These are phyloP conservation scores for Pyrus hybrid DNA, from an alignment of 331 rosid genomes.

Conservation along the genomic window DNA sequence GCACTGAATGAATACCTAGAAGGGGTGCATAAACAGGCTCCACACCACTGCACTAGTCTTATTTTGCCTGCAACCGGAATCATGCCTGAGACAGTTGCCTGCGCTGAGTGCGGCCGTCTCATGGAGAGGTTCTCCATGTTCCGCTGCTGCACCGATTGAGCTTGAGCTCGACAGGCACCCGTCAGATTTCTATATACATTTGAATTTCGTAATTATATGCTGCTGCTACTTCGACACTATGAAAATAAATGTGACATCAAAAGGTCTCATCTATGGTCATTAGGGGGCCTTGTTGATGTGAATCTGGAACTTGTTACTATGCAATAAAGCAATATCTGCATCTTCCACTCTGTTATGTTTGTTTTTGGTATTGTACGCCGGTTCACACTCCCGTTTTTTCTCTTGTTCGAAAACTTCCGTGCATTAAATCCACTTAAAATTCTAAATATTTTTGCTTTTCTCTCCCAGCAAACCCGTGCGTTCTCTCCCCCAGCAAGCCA, in stretches of 20 bases:
- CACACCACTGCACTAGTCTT: slow-evolving; percentile 16
- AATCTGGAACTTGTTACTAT: too few species aligned
- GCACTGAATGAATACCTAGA: background rate
- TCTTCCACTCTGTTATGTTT: too few species aligned
- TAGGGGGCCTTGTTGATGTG: background rate
- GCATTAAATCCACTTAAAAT: too few species aligned
- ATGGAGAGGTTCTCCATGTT: slow-evolving; percentile 15
- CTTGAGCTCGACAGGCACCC: background rate
- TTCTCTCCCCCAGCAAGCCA: too few species aligned
- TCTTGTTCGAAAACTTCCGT: too few species aligned
- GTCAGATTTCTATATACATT: background rate
- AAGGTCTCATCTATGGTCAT: background rate
- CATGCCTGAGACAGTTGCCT: slow-evolving; percentile 8
- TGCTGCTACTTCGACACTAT: background rate
- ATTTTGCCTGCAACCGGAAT: slow-evolving; percentile 12
- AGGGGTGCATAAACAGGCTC: background rate
- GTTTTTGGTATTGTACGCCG: background rate
- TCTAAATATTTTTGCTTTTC: too few species aligned
- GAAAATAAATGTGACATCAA: too few species aligned
- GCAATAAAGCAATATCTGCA: background rate
- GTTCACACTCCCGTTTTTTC: background rate
- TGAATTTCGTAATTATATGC: background rate
- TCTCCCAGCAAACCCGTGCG: too few species aligned
- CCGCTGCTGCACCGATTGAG: slow-evolving; percentile 16
- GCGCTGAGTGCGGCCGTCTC: slow-evolving; percentile 8